phyloP scores from a whole-genome alignment of 2,329 filamentous ascomycete genomes.

The Colletotrichum lini region DNA sequence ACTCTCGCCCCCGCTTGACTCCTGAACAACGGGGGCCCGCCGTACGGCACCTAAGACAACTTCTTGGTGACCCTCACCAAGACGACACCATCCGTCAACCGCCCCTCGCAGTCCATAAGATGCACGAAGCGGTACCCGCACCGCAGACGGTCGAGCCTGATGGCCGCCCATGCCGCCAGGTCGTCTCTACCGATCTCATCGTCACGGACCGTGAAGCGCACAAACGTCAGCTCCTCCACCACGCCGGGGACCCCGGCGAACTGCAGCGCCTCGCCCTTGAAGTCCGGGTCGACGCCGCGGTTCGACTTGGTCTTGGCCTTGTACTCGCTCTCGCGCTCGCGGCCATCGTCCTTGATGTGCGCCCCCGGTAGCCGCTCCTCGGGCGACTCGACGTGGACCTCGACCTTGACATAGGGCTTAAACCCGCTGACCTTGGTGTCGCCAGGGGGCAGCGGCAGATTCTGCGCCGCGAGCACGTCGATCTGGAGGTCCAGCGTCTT shows the following conservation, averaged over 20 bases:
- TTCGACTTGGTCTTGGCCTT: constrained; percentile 72
- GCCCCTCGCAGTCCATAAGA: constrained; percentile 78
- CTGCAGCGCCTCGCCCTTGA: constrained; percentile 68
- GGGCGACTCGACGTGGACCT: constrained; percentile 84
- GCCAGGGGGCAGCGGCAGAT: constrained; percentile 75
- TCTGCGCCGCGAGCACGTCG: constrained; percentile 82
- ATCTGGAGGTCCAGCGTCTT: constrained; percentile 79
- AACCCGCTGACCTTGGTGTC: constrained; percentile 70
- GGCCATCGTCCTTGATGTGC: constrained; percentile 55
- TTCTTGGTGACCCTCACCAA: constrained; percentile 81
- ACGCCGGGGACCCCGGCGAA: constrained; percentile 71
- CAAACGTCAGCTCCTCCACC: constrained; percentile 79
- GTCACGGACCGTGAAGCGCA: constrained; percentile 89
- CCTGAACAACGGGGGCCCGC: neutral
- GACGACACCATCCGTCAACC: constrained; percentile 76
- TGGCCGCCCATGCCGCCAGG: constrained; percentile 89
- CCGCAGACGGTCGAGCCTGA: constrained; percentile 84
- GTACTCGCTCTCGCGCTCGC: constrained; percentile 61
- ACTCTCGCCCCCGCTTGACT: neutral
- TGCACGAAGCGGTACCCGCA: constrained; percentile 84
- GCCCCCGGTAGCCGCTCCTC: constrained; percentile 57
- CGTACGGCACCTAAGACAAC: constrained; percentile 45
- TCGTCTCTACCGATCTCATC: constrained; percentile 85
- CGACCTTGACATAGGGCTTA: constrained; percentile 85
- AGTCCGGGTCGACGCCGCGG: constrained; percentile 74